Conservation (phyloP, 371 early-diverging fungal genomes). For the Sporodiniella umbellata region DNA sequence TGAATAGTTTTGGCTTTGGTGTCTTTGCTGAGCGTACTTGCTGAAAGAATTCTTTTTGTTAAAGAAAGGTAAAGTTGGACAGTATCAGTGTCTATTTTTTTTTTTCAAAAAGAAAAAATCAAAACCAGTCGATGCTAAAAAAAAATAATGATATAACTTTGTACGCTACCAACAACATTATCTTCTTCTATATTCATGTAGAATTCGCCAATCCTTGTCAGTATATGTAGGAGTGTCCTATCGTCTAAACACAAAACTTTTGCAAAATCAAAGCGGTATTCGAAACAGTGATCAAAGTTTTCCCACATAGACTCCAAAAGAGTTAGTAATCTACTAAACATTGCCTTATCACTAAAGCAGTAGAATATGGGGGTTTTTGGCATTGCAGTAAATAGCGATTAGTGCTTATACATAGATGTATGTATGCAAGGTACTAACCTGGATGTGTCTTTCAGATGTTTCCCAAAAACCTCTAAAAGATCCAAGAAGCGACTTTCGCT, state of each 20-base stretch:
- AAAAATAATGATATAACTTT: background rate
- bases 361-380: no score
- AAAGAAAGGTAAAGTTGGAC: conserved; percentile 28
- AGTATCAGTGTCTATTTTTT: conserved; percentile 30
- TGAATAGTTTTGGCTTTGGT: conserved; percentile 8
- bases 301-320: conserved; percentile 31
- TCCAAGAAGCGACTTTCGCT: background rate
- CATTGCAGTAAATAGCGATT: no score
- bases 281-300: conserved; percentile 22
- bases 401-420: no score
- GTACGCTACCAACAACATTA: conserved; percentile 24
- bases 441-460: conserved; percentile 12
- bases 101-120: no score
- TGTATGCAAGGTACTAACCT: conserved; percentile 25
- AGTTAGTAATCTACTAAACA: conserved; percentile 11
- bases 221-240: background rate
- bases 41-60: conserved; percentile 14
- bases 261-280: conserved; percentile 3
- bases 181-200: conserved; percentile 24
- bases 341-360: background rate
- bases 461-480: conserved; percentile 12
- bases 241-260: conserved; percentile 5
- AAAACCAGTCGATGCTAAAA: no score
- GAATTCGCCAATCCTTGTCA: conserved; percentile 18
- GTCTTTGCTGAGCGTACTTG: conserved; percentile 1